Evolutionary conservation across 2,329 filamentous ascomycete species (phyloP), one percentile per base, ranked within the genome.

Genomic region (Pseudogymnoascus sp.): DNA sequence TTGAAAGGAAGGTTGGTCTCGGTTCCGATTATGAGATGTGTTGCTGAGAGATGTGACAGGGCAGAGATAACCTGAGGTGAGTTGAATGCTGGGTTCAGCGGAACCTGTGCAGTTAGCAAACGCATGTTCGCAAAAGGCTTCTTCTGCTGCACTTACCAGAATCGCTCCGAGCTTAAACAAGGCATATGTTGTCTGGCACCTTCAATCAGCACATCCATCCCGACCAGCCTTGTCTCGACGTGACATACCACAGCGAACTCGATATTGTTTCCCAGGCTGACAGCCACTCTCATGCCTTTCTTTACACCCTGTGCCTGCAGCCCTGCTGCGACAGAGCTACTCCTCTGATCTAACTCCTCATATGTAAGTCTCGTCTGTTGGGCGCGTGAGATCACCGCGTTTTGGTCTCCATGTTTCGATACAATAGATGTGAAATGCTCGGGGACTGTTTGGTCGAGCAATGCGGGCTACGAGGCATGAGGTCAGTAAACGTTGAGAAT

Each of bases 161-260:
- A 97, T 85, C 24, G 91, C 93, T n/a, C 95, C 95, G 8, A 97
- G 82, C 76, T 97, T 97, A 79, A 93, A 96, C 62, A 95, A 75
- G 0, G 93, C 93, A 76, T 97, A 97, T 5, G 89, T 93, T 19
- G 75, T 74, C 81, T 77, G 29, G 31, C 47, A 67, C 8, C 62
- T 64, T 63, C 33, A 70, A 65, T 70, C 59, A 71, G 67, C 26
- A 24, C 38, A 21, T 26, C 5, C 42, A 37, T 24, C 24, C 47
- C 24, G 16, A n/a, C 33, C 29, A 33, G 31, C 14, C 5, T 21
- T 19, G 16, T 31, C n/a, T 33, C n/a, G 47, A 10, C 47, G 6
- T 19, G 6, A 60, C 79, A 70, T 75, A 95, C 82, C 60, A 88
- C 87, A 2, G 90, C 91, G 73, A 91, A 93, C 74, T 96, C 92